Percentiles rank a stretch among this genome's conserved stretches.
Evolutionary conservation across 352 stramenopile species (phyloP).

Genomic region (Plasmopara viticola): DNA sequence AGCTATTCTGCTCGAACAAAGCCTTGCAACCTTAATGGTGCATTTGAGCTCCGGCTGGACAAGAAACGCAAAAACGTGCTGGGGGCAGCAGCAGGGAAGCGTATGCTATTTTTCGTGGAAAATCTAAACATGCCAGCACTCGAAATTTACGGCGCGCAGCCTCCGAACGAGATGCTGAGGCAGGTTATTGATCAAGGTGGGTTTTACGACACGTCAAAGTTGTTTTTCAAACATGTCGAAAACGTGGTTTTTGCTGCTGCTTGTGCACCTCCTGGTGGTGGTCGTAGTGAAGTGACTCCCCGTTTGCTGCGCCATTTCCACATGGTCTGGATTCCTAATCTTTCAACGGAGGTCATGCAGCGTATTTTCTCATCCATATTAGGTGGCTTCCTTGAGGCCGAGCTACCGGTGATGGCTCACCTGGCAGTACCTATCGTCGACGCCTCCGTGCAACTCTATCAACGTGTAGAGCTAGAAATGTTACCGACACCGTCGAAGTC

Average conservation of each 20-base stretch:
- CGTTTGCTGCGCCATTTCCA: slow-evolving; percentile 87
- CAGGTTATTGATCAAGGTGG: slow-evolving; percentile 88
- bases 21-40: slow-evolving; percentile 74
- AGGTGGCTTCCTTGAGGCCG: slow-evolving; percentile 66
- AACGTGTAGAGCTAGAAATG: slow-evolving; percentile 84
- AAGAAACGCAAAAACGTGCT: slow-evolving; percentile 84
- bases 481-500: slow-evolving; percentile 88
- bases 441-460: slow-evolving; percentile 85
- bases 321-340: slow-evolving; percentile 88
- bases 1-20: slow-evolving; percentile 88
- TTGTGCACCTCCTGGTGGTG: slow-evolving; percentile 82
- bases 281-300: slow-evolving; percentile 81
- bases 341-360: slow-evolving; percentile 76
- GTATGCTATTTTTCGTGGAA: slow-evolving; percentile 88
- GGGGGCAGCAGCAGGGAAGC: slow-evolving; percentile 62
- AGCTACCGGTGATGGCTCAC: slow-evolving; percentile 65
- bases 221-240: slow-evolving; percentile 91
- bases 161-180: slow-evolving; percentile 87
- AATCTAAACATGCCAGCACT: slow-evolving; percentile 92
- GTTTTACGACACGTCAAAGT: slow-evolving; percentile 90
- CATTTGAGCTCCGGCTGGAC: slow-evolving; percentile 77
- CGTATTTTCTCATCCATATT: slow-evolving; percentile 90
- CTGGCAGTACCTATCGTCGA: slow-evolving; percentile 79
- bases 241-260: slow-evolving; percentile 82
- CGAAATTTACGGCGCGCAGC: slow-evolving; percentile 90